Conservation (phyloP, 139 green algal species). For the Picochlorum costavermella region DNA sequence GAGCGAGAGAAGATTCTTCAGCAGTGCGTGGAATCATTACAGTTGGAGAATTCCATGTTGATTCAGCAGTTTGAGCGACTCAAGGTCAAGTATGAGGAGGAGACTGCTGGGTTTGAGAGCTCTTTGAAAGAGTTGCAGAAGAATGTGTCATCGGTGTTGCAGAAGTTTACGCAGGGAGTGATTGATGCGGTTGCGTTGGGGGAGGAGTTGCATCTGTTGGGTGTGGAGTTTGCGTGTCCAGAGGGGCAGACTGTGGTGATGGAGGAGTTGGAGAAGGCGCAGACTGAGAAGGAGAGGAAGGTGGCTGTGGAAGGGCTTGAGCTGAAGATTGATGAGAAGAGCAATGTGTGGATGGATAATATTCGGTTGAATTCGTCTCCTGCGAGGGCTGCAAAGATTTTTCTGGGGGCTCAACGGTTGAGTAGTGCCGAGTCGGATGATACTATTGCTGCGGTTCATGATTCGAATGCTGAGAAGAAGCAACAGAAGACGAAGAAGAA, state of each 20-base stretch:
- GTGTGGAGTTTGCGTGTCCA: constrained; percentile 20
- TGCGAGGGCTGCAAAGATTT: background rate
- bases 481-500: no score
- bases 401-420: background rate
- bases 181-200: constrained; percentile 15
- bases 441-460: no score
- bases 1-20: constrained; percentile 24
- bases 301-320: background rate
- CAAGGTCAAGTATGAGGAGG: constrained; percentile 21
- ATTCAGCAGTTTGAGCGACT: constrained; percentile 29
- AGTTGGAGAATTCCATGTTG: constrained; percentile 26
- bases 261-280: background rate
- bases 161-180: constrained; percentile 13
- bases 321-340: background rate
- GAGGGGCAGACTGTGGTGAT: background rate
- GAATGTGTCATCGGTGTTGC: constrained; percentile 8
- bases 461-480: no score
- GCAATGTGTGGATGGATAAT: background rate
- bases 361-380: background rate
- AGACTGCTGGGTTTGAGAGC: constrained; percentile 14
- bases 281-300: background rate
- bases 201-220: constrained; percentile 16
- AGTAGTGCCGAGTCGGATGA: no score
- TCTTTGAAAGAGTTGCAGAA: constrained; percentile 20
- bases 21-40: constrained; percentile 14